These are phyloP conservation scores for Vanrija humicola DNA, from an alignment of 1,284 basidiomycete species.

Conservation along the genomic window DNA sequence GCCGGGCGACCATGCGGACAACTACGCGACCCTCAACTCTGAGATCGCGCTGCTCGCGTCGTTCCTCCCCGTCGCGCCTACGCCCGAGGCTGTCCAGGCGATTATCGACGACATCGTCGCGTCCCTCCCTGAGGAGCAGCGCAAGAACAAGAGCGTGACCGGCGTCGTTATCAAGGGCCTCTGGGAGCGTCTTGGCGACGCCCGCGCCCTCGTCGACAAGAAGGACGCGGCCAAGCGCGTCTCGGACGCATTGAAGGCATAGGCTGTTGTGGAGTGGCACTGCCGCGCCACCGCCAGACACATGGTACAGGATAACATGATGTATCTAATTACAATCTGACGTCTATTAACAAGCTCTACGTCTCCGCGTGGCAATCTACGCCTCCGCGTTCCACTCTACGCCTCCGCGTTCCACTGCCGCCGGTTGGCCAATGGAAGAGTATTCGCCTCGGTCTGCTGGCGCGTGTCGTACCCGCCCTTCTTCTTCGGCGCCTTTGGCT, in stretches of 20 bases:
- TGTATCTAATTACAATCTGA: not conserved
- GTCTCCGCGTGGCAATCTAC: no score
- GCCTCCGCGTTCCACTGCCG: no score
- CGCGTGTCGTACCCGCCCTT: no score
- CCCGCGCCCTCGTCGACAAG: conserved; percentile 36
- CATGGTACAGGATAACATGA: not conserved
- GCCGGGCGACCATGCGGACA: conserved; percentile 33
- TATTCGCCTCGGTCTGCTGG: not conserved
- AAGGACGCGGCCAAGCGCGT: conserved; percentile 43
- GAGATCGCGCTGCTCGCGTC: conserved; percentile 35
- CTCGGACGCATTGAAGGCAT: conserved; percentile 31
- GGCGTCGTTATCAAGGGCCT: conserved; percentile 38
- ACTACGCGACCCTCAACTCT: conserved; percentile 25
- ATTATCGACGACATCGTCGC: conserved; percentile 33
- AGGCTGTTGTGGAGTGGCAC: no score
- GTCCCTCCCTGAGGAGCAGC: conserved; percentile 20
- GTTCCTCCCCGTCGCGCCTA: conserved; percentile 37
- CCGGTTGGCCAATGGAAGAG: no score
- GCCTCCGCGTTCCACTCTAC: not conserved
- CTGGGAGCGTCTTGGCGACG: conserved; percentile 43
- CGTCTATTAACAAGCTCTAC: not conserved
- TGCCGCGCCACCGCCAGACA: no score
- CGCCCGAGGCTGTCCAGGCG: conserved; percentile 26
- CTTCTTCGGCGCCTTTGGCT: no score
- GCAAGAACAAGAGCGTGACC: conserved; percentile 27